phyloP scores from a whole-genome alignment of 1,284 basidiomycete species.

The Puccinia hordei region DNA sequence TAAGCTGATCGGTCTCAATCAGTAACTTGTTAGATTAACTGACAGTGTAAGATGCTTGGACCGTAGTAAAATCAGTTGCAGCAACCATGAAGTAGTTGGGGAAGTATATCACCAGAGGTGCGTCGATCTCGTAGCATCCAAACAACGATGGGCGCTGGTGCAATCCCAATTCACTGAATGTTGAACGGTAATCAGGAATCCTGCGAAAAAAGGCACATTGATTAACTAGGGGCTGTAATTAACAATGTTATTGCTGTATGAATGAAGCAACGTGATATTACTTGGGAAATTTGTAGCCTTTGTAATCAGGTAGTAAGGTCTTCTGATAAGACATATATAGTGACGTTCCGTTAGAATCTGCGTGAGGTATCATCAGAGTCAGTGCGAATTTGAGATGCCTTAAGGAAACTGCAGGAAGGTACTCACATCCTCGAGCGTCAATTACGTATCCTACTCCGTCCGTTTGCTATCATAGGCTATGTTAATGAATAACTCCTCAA shows the following conservation, averaged over 20 bases:
- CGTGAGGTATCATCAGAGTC: neutral
- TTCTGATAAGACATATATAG: slow-evolving; percentile 48
- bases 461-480: slow-evolving; percentile 24
- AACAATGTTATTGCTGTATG: neutral
- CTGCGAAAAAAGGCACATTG: neutral
- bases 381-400: neutral
- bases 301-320: slow-evolving; percentile 26
- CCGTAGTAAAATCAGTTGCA: slow-evolving; percentile 35
- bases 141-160: slow-evolving; percentile 46
- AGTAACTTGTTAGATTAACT: neutral
- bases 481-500: neutral
- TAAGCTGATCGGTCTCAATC: neutral
- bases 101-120: slow-evolving; percentile 45
- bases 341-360: slow-evolving; percentile 47
- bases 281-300: slow-evolving; percentile 44
- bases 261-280: neutral
- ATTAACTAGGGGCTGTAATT: too few species aligned
- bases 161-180: slow-evolving; percentile 33
- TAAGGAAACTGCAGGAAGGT: neutral
- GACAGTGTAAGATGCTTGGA: slow-evolving; percentile 41
- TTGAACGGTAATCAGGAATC: slow-evolving; percentile 27
- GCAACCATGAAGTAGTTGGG: slow-evolving; percentile 47
- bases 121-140: slow-evolving; percentile 40
- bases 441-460: slow-evolving; percentile 27
- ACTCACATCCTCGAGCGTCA: slow-evolving; percentile 37